Evolutionary conservation across 2,329 filamentous ascomycete species (phyloP), one percentile per base, ranked within the genome.

Genomic region (Incumbomyces lentus): DNA sequence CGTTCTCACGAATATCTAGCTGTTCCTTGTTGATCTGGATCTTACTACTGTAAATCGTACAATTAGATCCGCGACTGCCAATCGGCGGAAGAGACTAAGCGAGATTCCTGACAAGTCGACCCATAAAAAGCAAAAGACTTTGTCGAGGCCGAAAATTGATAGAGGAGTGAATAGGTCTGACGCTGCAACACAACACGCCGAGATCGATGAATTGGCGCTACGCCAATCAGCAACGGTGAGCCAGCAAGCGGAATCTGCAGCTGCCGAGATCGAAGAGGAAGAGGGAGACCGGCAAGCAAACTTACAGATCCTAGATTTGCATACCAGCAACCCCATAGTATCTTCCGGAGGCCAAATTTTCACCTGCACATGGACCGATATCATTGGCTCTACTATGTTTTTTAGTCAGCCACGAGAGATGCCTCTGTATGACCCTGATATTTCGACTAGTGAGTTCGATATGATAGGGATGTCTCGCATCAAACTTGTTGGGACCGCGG

Each of bases 361-460:
- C 60, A 80, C 79, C 52, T 90, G 87, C 53, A 69, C 78, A 38
- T 96, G 90, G 90, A 76, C 79, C 10, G 79, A 85, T 51, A 83
- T 87, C 49, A 77, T 94, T 36, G 90, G 90, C 31, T 94, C 88
- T 0, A 86, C 93, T 55, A 69, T 89, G 53, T 76, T 94, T 35
- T 82, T 95, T 57, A 74, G 73, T 1, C 65, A 65, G 13, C 36
- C 19, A 8, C 35, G 31, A 26, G 35, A 40, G 10, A 46, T 36
- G 10, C 74, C 71, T 64, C 35, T 51, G 60, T 6, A 54, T 64
- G 46, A 56, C 61, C 70, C 29, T 62, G 44, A 59, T 55, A 17
- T 56, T 52, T 42, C 59, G 58, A 52, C 49, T 3, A 70, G 75
- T 17, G 73, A 76, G 18, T 79, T 86, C 32, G 83, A 89, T 59